Conservation (phyloP, 768 basidiomycete species). For the Panellus pusillus region DNA sequence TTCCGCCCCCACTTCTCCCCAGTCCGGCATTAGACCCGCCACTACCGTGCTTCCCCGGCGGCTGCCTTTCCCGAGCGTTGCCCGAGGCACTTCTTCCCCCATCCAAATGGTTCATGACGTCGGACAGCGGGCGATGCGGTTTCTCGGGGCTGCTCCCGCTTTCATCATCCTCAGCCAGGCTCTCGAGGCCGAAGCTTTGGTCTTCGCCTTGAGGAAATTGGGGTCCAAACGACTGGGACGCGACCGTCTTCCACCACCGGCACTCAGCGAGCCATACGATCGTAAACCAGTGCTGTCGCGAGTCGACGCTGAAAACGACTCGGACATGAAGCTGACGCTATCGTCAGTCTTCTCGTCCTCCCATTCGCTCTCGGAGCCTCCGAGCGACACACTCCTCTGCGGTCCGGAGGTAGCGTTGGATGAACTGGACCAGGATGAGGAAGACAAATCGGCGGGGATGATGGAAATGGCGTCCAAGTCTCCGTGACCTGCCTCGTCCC, state of each 20-base stretch:
- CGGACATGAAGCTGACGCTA: slow-evolving; percentile 55
- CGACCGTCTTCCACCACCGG: slow-evolving; percentile 41
- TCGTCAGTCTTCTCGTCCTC: slow-evolving; percentile 88
- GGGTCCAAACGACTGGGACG: slow-evolving; percentile 70
- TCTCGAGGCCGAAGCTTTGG: slow-evolving; percentile 51
- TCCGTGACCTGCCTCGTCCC: slow-evolving; percentile 83
- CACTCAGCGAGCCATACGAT: slow-evolving; percentile 30
- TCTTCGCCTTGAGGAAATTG: slow-evolving; percentile 61
- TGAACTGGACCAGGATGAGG: slow-evolving; percentile 38
- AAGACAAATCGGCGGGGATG: slow-evolving; percentile 39
- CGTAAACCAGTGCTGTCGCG: slow-evolving; percentile 26
- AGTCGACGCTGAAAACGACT: slow-evolving; percentile 40
- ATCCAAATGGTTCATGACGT: slow-evolving; percentile 58
- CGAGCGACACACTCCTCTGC: slow-evolving; percentile 47
- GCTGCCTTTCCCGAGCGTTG: slow-evolving; percentile 39
- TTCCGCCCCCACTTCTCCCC: slow-evolving; percentile 36
- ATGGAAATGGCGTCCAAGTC: slow-evolving; percentile 57
- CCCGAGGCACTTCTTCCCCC: slow-evolving; percentile 20
- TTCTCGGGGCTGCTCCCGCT: slow-evolving; percentile 33
- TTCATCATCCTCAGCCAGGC: slow-evolving; percentile 76
- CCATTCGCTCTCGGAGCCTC: slow-evolving; percentile 84
- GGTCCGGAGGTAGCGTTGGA: slow-evolving; percentile 25
- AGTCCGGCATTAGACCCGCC: slow-evolving; percentile 20
- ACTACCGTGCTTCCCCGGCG: slow-evolving; percentile 21
- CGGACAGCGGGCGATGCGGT: slow-evolving; percentile 52